Evolutionary conservation across 2,329 filamentous ascomycete species (phyloP).

Genomic region (Colletotrichum chlorophyti): DNA sequence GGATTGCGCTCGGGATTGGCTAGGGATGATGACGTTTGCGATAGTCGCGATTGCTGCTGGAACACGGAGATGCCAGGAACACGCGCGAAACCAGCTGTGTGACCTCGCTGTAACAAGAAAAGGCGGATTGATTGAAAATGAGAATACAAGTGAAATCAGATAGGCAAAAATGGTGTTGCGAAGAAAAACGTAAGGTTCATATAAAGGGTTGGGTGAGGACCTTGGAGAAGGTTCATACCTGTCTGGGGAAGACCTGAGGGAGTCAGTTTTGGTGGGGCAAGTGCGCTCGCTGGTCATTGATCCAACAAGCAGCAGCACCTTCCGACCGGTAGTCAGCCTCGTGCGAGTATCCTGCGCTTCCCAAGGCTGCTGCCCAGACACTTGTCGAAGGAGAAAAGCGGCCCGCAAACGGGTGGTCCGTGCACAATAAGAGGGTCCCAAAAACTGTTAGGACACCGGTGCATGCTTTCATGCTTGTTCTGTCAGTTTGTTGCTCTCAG

Average conservation of each 20-base stretch:
- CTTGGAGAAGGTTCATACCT: conserved; percentile 12
- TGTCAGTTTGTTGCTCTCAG: background rate
- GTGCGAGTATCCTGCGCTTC: conserved; percentile 9
- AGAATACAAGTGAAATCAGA: background rate
- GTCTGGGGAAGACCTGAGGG: conserved; percentile 1
- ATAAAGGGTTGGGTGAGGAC: background rate
- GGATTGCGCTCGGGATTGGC: conserved; percentile 1
- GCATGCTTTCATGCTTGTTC: background rate
- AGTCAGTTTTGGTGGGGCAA: conserved; percentile 22
- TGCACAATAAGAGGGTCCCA: background rate
- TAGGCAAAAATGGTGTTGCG: background rate
- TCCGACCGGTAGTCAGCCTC: too few relatives aligned
- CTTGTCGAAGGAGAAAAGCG: background rate
- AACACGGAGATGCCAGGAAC: background rate
- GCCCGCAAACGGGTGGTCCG: conserved; percentile 22
- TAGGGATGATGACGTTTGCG: conserved; percentile 26
- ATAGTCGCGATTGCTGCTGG: conserved; percentile 1
- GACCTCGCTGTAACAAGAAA: background rate
- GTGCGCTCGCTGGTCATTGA: background rate
- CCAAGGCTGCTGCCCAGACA: conserved; percentile 13
- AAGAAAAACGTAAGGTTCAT: background rate
- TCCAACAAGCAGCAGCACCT: conserved; percentile 16
- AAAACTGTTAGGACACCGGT: too few relatives aligned
- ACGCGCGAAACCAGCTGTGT: background rate
- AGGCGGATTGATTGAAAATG: background rate